phyloP scores from a whole-genome alignment of 352 stramenopile species.

The Pythium guiyangense region DNA sequence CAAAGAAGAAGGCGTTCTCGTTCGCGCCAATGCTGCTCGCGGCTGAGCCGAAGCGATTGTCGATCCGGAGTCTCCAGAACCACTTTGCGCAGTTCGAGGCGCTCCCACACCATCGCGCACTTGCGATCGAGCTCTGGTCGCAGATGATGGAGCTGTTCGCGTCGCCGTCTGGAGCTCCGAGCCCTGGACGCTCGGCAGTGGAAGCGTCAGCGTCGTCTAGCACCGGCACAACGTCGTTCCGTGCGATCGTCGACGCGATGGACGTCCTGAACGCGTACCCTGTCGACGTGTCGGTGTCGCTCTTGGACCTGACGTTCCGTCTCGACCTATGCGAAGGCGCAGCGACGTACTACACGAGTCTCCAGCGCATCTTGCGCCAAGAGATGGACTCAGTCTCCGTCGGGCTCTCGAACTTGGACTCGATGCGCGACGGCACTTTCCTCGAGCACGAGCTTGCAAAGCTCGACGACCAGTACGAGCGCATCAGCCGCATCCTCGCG shows the following conservation, averaged over 20 bases:
- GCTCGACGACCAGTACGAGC: constrained; percentile 55
- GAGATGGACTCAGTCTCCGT: constrained; percentile 63
- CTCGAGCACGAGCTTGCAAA: constrained; percentile 44
- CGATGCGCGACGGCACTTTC: constrained; percentile 53
- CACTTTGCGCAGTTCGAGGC: constrained; percentile 63
- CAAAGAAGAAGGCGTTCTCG: constrained; percentile 48
- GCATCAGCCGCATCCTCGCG: constrained; percentile 42
- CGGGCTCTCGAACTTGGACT: constrained; percentile 44
- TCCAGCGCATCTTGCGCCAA: constrained; percentile 65
- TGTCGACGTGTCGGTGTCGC: constrained; percentile 62
- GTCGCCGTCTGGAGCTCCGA: background rate
- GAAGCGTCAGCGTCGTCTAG: background rate
- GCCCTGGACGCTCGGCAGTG: background rate
- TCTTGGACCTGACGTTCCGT: constrained; percentile 58
- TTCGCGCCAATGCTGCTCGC: constrained; percentile 13
- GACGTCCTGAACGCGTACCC: constrained; percentile 65
- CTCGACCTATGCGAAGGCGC: constrained; percentile 57
- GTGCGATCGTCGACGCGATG: constrained; percentile 33
- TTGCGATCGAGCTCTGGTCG: constrained; percentile 51
- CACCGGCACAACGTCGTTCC: constrained; percentile 13
- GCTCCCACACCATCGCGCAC: constrained; percentile 34
- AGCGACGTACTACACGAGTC: constrained; percentile 44
- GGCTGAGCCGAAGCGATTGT: constrained; percentile 26
- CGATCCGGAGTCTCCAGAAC: constrained; percentile 56
- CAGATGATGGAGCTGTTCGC: constrained; percentile 43